phyloP scores from a whole-genome alignment of 768 basidiomycete genomes.

The Bullera alba region DNA sequence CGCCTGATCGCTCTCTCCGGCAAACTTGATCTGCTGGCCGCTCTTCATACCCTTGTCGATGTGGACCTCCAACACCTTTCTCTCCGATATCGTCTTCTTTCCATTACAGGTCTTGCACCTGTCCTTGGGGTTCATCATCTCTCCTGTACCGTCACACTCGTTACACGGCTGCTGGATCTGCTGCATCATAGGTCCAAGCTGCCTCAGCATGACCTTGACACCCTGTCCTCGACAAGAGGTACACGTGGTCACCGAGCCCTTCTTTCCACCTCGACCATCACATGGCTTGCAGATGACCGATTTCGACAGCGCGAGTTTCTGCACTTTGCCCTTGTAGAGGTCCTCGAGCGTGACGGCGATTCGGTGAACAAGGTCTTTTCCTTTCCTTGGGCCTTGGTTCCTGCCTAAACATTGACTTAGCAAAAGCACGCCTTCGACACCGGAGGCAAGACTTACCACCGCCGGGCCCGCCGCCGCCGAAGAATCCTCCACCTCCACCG shows the following conservation, averaged over 20 bases:
- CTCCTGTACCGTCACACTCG: constrained; percentile 89
- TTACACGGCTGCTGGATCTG: constrained; percentile 93
- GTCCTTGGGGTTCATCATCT: constrained; percentile 89
- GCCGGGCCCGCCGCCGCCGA: constrained; percentile 52
- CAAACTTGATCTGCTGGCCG: constrained; percentile 88
- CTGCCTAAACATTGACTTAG: constrained; percentile 7
- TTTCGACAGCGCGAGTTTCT: constrained; percentile 91
- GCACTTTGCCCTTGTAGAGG: constrained; percentile 96
- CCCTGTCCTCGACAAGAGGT: constrained; percentile 76
- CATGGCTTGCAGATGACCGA: constrained; percentile 90
- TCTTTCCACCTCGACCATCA: constrained; percentile 94
- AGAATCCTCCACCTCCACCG: constrained; percentile 50
- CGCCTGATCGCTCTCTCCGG: constrained; percentile 82
- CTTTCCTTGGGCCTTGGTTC: constrained; percentile 61
- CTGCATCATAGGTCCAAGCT: constrained; percentile 99
- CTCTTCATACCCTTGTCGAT: constrained; percentile 84
- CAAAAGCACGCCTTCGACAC: neutral
- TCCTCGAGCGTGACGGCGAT: constrained; percentile 96
- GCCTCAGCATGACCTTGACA: constrained; percentile 80
- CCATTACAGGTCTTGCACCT: constrained; percentile 83
- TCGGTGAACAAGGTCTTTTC: constrained; percentile 96
- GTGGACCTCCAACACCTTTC: constrained; percentile 87
- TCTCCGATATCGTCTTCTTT: constrained; percentile 88
- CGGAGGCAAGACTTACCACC: neutral
- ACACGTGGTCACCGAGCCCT: constrained; percentile 83